phyloP scores from a whole-genome alignment of 139 green algal species.

The Tetraselmis chui region DNA sequence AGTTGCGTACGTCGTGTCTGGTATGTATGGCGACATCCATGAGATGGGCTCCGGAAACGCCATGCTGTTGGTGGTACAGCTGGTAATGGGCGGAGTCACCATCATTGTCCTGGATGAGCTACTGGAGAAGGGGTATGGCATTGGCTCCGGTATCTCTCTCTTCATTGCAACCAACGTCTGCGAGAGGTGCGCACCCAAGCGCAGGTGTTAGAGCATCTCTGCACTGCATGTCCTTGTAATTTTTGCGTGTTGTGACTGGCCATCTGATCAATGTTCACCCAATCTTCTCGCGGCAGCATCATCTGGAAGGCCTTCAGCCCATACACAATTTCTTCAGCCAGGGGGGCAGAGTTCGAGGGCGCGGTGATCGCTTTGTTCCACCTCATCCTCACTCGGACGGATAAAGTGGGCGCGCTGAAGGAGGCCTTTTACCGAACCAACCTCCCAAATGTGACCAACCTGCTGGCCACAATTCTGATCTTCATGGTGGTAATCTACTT shows the following conservation, averaged over 20 bases:
- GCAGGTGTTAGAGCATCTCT: neutral
- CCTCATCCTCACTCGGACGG: slow-evolving; percentile 83
- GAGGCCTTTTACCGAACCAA: slow-evolving; percentile 97
- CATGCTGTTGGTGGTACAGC: slow-evolving; percentile 94
- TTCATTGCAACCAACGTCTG: slow-evolving; percentile 99
- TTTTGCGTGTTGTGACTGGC: neutral
- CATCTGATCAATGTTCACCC: no score
- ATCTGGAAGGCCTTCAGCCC: slow-evolving; percentile 98
- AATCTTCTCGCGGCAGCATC: slow-evolving; percentile 70
- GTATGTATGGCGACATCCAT: slow-evolving; percentile 96
- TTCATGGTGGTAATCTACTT: slow-evolving; percentile 99
- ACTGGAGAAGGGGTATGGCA: slow-evolving; percentile 93
- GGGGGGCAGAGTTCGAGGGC: slow-evolving; percentile 95
- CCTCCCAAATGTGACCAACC: slow-evolving; percentile 96
- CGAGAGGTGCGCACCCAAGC: slow-evolving; percentile 46
- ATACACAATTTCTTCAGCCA: slow-evolving; percentile 72
- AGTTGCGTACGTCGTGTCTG: slow-evolving; percentile 96
- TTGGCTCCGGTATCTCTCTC: slow-evolving; percentile 96
- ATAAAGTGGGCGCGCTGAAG: slow-evolving; percentile 92
- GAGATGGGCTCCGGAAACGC: slow-evolving; percentile 87
- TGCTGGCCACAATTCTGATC: slow-evolving; percentile 90
- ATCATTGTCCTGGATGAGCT: slow-evolving; percentile 98
- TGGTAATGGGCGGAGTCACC: slow-evolving; percentile 95
- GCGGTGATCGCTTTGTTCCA: slow-evolving; percentile 97
- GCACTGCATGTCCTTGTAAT: no score